Base-by-base conservation (phyloP, 495 filamentous ascomycete genomes). In the Cetradonia linearis region DNA sequence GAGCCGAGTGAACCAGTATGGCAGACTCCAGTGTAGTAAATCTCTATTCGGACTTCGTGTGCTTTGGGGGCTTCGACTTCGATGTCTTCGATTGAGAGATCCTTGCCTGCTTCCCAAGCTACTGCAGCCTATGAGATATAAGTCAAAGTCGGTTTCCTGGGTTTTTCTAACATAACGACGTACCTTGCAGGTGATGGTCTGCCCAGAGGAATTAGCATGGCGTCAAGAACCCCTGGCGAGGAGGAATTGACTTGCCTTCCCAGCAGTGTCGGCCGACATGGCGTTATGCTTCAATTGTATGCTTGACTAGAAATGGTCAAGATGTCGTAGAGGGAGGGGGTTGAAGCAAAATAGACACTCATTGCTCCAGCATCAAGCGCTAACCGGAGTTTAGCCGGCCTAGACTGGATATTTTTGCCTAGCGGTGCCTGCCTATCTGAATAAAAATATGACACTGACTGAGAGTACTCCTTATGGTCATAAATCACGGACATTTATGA, bases 21-120 rank as follows among this genome's bases (percentile, higher is more conserved):
- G 77, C 93, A 98, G 69, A 98, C 91, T 71, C 93, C 93, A 40
- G 93, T 98, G 79, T 96, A 95, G 74, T 88, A 80, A 70, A 98
- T 88, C 77, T 97, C 75, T 69, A 98, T 96, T 61, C 93, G 89
- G 63, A 98, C 94, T 76, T 98, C 93, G 74, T 94, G 84, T 47
- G 92, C 92, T 71, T 81, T 84, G n/a, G 93, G 93, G 42, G 94
- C 87, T 40, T 78, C 81, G 56, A 98, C 93, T 76, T 98, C 90
- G 68, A 98, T 81, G 63, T 91, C 86, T 75, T 98, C 93, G 61
- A 96, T 78, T 65, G 79, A 85, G 58, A 98, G 80, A 68, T 89
- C 86, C 74, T 95, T 86, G 65, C 85, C 91, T 37, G 94, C 88
- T 70, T 87, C 93, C 93, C 93, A 98, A 69, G 93, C 94, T 59